These are phyloP conservation scores for Skeletonema grethae DNA, from an alignment of 108 stramenopile species.

Conservation along the genomic window DNA sequence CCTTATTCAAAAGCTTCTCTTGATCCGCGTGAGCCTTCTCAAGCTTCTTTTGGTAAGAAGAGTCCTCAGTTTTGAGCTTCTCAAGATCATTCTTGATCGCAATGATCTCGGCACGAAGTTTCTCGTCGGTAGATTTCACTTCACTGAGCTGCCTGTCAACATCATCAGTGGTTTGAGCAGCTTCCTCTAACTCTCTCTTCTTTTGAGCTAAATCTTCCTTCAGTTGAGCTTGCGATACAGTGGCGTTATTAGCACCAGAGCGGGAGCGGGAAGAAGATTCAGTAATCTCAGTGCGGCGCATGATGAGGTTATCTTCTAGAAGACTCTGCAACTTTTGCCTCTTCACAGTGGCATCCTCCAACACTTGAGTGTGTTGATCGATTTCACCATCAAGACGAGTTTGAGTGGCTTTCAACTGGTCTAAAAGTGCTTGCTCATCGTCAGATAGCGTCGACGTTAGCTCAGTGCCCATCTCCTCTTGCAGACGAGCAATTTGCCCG, in stretches of 20 bases:
- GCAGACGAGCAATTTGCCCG: conserved; percentile 67
- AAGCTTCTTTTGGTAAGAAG: conserved; percentile 59
- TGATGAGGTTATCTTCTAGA: conserved; percentile 86
- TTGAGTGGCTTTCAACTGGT: conserved; percentile 52
- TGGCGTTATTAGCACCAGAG: conserved; percentile 36
- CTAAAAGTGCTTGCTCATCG: conserved; percentile 64
- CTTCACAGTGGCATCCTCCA: conserved; percentile 68
- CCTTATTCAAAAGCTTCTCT: conserved; percentile 86
- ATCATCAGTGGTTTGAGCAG: conserved; percentile 57
- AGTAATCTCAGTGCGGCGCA: conserved; percentile 72
- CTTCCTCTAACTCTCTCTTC: conserved; percentile 66
- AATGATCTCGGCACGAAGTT: conserved; percentile 62
- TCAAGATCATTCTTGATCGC: conserved; percentile 80
- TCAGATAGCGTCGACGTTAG: conserved; percentile 65
- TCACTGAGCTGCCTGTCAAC: conserved; percentile 67
- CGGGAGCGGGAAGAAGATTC: conserved; percentile 52
- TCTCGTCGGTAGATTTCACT: conserved; percentile 52
- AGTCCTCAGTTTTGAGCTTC: conserved; percentile 69
- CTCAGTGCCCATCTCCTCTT: conserved; percentile 88
- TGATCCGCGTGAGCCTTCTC: conserved; percentile 71
- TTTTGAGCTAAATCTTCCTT: conserved; percentile 65
- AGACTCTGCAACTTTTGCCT: conserved; percentile 71
- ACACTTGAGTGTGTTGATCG: conserved; percentile 60
- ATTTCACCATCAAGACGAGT: conserved; percentile 60
- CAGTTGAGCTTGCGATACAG: conserved; percentile 49